Base-by-base conservation (phyloP, 2,329 filamentous ascomycete species). In the Endocalyx cinctus region DNA sequence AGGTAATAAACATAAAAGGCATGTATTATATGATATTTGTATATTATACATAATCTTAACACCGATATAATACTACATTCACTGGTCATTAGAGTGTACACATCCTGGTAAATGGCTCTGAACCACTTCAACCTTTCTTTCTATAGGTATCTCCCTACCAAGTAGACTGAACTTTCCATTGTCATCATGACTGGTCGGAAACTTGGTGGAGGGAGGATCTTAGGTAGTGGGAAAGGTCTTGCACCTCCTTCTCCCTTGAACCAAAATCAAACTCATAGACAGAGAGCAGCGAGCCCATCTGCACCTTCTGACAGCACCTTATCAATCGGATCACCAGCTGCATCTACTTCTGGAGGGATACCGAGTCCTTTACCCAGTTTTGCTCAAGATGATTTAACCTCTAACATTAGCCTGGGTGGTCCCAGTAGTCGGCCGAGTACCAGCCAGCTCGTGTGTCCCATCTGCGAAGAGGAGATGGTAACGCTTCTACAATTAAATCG, bases 401-500 rank as follows among this genome's bases (percentile, higher is more conserved):
- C 87, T 35, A 84, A 85, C 53, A 82, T 96, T 50, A 88, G 84
- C 34, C 64, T 92, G 14, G 70, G 64, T 15, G 62, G 64, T 8
- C 66, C 71, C 13, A 69, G 72, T 33, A 71, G 72, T 43, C 70
- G 65, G 30, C 72, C 77, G 33, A 66, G 77, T 35, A 77, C 74
- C 46, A 77, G 77, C 45, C 76, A 76, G 59, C 78, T 98, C 38
- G 79, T 90, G 35, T 98, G 92, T 59, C 92, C 92, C n/a, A 98
- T 98, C 56, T 98, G 92, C 63, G 88, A 82, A 49, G 94, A 97
- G 64, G 89, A 96, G 62, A 98, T 98, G 92, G 73, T 97, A 54
- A 97, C 92, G 11, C 66, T 98, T 30, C 67, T 98, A 25, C 92
- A 98, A 64, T 69, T 98, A 25, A 97, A 98, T 57, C 79, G 81